Evolutionary conservation across 495 filamentous ascomycete genomes (phyloP).

Genomic region (Penicillium egyptiacum): DNA sequence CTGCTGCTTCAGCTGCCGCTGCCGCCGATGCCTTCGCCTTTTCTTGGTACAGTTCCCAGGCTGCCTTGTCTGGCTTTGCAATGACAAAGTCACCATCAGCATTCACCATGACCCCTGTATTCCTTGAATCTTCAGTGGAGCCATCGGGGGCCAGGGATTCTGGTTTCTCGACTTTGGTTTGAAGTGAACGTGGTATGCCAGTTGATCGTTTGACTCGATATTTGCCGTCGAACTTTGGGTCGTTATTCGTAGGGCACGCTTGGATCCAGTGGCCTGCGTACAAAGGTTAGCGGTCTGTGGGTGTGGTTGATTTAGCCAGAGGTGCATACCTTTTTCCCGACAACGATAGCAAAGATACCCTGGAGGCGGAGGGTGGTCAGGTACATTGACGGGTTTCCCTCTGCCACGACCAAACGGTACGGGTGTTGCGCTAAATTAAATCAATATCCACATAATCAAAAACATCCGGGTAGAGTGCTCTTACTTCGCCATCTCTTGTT

Average conservation of each 20-base stretch:
- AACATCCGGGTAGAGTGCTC: constrained; percentile 34
- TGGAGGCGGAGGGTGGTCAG: constrained; percentile 84
- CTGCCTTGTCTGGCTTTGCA: constrained; percentile 87
- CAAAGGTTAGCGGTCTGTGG: not conserved
- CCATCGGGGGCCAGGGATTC: constrained; percentile 70
- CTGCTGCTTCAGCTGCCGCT: constrained; percentile 67
- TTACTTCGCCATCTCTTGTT: constrained; percentile 91
- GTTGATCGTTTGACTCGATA: constrained; percentile 92
- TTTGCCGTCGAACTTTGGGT: constrained; percentile 89
- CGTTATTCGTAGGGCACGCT: constrained; percentile 93
- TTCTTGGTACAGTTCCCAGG: constrained; percentile 95
- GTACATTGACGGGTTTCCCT: constrained; percentile 69
- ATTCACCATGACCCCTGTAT: constrained; percentile 93
- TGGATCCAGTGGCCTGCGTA: constrained; percentile 88
- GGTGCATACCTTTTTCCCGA: constrained; percentile 73
- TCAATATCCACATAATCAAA: constrained; percentile 33
- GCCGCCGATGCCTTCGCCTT: constrained; percentile 81
- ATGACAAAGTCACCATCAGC: constrained; percentile 96
- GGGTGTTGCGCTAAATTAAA: constrained; percentile 58
- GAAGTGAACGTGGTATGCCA: constrained; percentile 88
- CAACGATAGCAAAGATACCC: constrained; percentile 98
- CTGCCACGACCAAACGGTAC: constrained; percentile 57
- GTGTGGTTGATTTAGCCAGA: constrained; percentile 4
- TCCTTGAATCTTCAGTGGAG: constrained; percentile 70
- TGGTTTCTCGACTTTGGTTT: constrained; percentile 91